These are phyloP conservation scores for Cutaneotrichosporon cutaneum DNA, from an alignment of 1,284 basidiomycete species.

Conservation along the genomic window DNA sequence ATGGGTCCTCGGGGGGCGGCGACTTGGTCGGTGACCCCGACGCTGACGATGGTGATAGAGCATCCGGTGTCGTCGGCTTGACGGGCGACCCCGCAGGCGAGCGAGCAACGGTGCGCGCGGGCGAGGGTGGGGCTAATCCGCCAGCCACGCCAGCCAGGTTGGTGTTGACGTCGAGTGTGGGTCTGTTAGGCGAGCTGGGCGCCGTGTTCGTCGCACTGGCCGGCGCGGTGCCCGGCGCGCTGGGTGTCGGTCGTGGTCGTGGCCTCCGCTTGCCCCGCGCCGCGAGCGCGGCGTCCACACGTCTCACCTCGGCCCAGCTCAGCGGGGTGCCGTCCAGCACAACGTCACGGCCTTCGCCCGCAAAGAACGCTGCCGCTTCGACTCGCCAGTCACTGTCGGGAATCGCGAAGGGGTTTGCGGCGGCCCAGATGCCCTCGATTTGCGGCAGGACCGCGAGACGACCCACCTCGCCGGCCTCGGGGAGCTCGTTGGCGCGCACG, in stretches of 20 bases:
- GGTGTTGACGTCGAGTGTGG: neutral
- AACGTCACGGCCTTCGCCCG: constrained; percentile 67
- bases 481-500: constrained; percentile 75
- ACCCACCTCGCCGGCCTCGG: constrained; percentile 82
- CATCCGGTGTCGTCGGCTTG: neutral
- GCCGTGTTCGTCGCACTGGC: neutral
- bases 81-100: neutral
- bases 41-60: neutral
- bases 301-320: constrained; percentile 65
- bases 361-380: constrained; percentile 77
- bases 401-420: constrained; percentile 71
- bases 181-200: neutral
- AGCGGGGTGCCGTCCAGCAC: constrained; percentile 71
- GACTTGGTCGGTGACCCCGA: neutral
- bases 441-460: constrained; percentile 76
- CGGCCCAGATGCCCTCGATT: constrained; percentile 72
- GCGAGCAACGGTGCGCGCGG: neutral
- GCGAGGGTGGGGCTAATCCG: neutral
- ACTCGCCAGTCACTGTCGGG: constrained; percentile 71
- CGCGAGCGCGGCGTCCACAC: constrained; percentile 13
- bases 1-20: neutral
- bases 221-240: neutral
- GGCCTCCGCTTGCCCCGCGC: constrained; percentile 6
- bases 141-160: neutral
- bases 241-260: neutral